phyloP scores from a whole-genome alignment of 2,329 filamentous ascomycete genomes.

The Aspergillus thermomutatus region DNA sequence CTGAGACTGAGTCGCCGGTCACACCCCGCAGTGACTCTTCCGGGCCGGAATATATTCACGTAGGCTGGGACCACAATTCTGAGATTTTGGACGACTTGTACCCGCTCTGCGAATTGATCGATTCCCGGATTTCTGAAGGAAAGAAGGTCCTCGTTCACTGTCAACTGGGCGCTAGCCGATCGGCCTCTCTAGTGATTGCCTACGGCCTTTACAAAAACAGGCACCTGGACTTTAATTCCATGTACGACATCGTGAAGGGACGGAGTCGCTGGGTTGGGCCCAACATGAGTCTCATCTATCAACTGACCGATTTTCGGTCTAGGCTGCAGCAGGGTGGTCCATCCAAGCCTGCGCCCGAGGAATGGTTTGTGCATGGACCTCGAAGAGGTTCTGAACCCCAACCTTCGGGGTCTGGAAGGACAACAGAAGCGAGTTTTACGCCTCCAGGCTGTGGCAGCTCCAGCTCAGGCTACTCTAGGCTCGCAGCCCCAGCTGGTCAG shows the following conservation, averaged over 20 bases:
- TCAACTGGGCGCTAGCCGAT: constrained; percentile 63
- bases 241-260: constrained; percentile 61
- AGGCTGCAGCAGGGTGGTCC: constrained; percentile 33
- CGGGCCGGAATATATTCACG: constrained; percentile 62
- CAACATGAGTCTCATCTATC: constrained; percentile 68
- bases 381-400: constrained; percentile 31
- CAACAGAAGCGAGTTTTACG: background rate
- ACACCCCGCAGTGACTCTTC: constrained; percentile 31
- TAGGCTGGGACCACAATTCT: constrained; percentile 66
- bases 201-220: constrained; percentile 64
- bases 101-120: constrained; percentile 59
- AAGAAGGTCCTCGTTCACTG: constrained; percentile 64
- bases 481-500: constrained; percentile 16
- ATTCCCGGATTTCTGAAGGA: constrained; percentile 54
- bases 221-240: constrained; percentile 60
- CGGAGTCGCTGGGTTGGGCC: constrained; percentile 65
- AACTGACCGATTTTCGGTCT: constrained; percentile 60
- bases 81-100: constrained; percentile 63
- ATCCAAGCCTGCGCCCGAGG: constrained; percentile 30
- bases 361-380: constrained; percentile 33
- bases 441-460: constrained; percentile 6
- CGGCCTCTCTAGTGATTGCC: constrained; percentile 63
- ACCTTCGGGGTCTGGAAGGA: constrained; percentile 18
- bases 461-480: constrained; percentile 10
- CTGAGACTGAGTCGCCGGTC: constrained; percentile 26